Conservation (phyloP, 2,329 filamentous ascomycete genomes). For the Neofusicoccum sp. region DNA sequence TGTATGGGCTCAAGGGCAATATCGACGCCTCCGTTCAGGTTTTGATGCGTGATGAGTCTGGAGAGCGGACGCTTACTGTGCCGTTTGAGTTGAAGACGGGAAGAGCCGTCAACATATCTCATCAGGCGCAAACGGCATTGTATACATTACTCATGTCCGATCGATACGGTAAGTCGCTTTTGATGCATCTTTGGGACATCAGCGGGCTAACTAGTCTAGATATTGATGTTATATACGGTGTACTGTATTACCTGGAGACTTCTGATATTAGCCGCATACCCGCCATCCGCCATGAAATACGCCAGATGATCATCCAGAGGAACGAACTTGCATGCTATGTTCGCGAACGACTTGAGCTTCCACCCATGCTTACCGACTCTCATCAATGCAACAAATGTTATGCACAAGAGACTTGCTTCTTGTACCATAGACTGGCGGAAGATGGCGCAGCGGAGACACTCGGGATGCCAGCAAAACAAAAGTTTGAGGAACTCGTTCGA, state of each 20-base stretch:
- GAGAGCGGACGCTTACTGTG: slow-evolving; percentile 72
- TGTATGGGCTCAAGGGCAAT: slow-evolving; percentile 96
- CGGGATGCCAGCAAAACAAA: slow-evolving; percentile 75
- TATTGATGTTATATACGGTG: slow-evolving; percentile 83
- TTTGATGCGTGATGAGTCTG: slow-evolving; percentile 71
- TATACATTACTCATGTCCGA: slow-evolving; percentile 93
- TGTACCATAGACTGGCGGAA: slow-evolving; percentile 90
- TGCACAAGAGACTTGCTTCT: slow-evolving; percentile 86
- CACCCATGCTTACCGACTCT: slow-evolving; percentile 81
- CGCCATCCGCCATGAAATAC: slow-evolving; percentile 81
- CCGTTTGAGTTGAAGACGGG: slow-evolving; percentile 95
- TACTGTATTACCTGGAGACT: slow-evolving; percentile 93
- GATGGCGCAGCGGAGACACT: slow-evolving; percentile 79
- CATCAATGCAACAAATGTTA: slow-evolving; percentile 87
- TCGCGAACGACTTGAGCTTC: slow-evolving; percentile 78
- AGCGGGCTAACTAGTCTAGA: slow-evolving; percentile 53
- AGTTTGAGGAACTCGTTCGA: slow-evolving; percentile 78
- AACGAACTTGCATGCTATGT: slow-evolving; percentile 88
- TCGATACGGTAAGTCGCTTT: slow-evolving; percentile 65
- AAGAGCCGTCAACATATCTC: slow-evolving; percentile 76
- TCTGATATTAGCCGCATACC: slow-evolving; percentile 85
- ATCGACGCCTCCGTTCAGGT: slow-evolving; percentile 96
- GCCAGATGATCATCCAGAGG: slow-evolving; percentile 95
- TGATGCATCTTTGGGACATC: not conserved
- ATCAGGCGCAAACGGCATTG: slow-evolving; percentile 90